Conservation (phyloP, 495 filamentous ascomycete species). For the Neurospora intermedia region DNA sequence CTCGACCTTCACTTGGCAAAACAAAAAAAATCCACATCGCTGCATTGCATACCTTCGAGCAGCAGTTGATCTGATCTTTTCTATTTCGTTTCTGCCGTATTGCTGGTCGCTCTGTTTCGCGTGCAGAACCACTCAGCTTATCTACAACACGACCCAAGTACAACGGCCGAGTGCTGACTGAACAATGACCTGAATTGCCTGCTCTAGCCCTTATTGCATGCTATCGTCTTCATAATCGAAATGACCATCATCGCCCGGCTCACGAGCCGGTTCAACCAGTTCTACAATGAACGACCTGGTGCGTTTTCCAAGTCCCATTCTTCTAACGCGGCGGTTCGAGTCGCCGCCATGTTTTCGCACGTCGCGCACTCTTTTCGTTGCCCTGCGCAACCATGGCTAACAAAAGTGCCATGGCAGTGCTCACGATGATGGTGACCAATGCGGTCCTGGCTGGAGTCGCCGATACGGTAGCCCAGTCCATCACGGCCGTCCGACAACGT, state of each 20-base stretch:
- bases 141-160: background rate
- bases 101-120: background rate
- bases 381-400: background rate
- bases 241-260: slow-evolving; percentile 75
- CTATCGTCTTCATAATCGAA: slow-evolving; percentile 75
- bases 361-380: background rate
- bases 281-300: slow-evolving; percentile 83
- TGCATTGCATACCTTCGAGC: background rate
- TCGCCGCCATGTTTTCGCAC: background rate
- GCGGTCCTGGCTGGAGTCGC: slow-evolving; percentile 74
- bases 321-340: slow-evolving; percentile 10
- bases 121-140: background rate
- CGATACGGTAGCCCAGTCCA: slow-evolving; percentile 89
- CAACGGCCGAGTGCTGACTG: slow-evolving; percentile 1
- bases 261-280: slow-evolving; percentile 78
- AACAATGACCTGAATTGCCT: slow-evolving; percentile 13
- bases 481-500: slow-evolving; percentile 70
- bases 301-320: slow-evolving; percentile 14
- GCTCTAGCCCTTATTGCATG: slow-evolving; percentile 72
- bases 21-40: background rate
- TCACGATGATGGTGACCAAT: slow-evolving; percentile 98
- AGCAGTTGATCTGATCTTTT: background rate
- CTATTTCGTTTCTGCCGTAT: background rate
- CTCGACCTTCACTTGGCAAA: slow-evolving; percentile 1
- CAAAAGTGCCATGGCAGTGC: slow-evolving; percentile 41